Percentiles rank a stretch among this genome's conserved stretches.
Conservation (phyloP, 331 rosid species). For the Dryas integrifolia region DNA sequence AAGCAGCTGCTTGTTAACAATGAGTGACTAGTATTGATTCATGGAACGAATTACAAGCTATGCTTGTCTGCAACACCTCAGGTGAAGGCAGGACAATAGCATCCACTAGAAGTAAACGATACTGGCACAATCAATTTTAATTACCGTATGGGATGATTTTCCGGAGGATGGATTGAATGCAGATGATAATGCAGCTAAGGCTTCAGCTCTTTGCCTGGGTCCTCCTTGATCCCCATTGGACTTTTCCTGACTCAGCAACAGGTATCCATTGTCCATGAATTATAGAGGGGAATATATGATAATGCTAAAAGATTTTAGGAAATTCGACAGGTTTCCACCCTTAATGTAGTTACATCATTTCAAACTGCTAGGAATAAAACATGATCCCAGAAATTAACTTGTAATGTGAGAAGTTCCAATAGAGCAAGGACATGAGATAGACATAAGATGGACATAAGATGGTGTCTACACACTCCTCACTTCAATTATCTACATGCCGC, state of each 20-base stretch:
- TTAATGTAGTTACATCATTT: slow-evolving; percentile 9
- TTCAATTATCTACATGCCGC: not conserved
- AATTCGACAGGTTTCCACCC: not conserved
- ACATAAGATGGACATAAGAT: not conserved
- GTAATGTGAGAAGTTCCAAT: not conserved
- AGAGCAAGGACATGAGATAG: not conserved
- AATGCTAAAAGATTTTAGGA: not conserved
- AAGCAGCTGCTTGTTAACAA: not conserved
- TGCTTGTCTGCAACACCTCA: slow-evolving; percentile 11
- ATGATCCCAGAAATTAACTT: not conserved
- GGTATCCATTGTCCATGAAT: slow-evolving; percentile 9
- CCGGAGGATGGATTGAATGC: slow-evolving; percentile 84
- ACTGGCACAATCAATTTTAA: slow-evolving; percentile 13
- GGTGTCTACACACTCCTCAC: too few relatives aligned
- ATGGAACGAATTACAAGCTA: not conserved
- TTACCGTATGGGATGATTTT: slow-evolving; percentile 56
- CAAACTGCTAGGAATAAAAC: not conserved
- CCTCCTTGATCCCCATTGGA: slow-evolving; percentile 83
- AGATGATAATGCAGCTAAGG: slow-evolving; percentile 82
- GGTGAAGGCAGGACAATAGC: not conserved
- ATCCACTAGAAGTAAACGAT: slow-evolving; percentile 1
- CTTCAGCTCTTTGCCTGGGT: slow-evolving; percentile 89
- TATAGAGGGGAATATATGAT: not conserved
- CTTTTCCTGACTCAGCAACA: slow-evolving; percentile 65
- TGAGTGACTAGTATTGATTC: slow-evolving; percentile 1